A percentile compares a stretch with the other conserved stretches of the same genome.
Evolutionary conservation across 148 eudicot genomes (phyloP).

Genomic region (Oxyria digyna): DNA sequence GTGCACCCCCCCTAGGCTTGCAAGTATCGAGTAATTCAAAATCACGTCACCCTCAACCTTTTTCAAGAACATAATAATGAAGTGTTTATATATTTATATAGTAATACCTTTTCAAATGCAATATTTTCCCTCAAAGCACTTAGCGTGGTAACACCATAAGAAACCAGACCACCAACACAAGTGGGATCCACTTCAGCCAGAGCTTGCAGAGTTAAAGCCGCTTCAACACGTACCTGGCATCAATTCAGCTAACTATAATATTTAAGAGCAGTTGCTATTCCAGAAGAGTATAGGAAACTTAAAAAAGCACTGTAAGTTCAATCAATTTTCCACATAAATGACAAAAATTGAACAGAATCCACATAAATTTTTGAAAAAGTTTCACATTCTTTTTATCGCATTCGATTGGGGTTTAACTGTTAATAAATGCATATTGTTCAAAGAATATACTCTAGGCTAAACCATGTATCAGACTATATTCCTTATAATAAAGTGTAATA

Average conservation of each 20-base stretch:
- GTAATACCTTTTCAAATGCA: constrained; percentile 76
- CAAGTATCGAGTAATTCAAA: neutral
- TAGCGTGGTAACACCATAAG: constrained; percentile 74
- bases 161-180: constrained; percentile 94
- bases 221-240: constrained; percentile 83
- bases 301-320: neutral
- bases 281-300: constrained; percentile 4
- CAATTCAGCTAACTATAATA: neutral
- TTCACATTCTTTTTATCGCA: neutral
- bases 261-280: neutral
- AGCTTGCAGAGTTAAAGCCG: constrained; percentile 77
- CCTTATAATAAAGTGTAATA: no score
- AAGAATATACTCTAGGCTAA: neutral
- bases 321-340: neutral
- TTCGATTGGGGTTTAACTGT: neutral
- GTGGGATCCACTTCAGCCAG: constrained; percentile 98
- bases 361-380: neutral
- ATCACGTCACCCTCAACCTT: neutral
- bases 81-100: neutral
- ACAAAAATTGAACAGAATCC: neutral
- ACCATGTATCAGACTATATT: neutral
- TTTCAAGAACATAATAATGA: neutral
- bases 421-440: neutral
- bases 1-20: neutral
- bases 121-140: constrained; percentile 76